phyloP scores from a whole-genome alignment of 2,329 filamentous ascomycete species.

The Sporothrix humicola region DNA sequence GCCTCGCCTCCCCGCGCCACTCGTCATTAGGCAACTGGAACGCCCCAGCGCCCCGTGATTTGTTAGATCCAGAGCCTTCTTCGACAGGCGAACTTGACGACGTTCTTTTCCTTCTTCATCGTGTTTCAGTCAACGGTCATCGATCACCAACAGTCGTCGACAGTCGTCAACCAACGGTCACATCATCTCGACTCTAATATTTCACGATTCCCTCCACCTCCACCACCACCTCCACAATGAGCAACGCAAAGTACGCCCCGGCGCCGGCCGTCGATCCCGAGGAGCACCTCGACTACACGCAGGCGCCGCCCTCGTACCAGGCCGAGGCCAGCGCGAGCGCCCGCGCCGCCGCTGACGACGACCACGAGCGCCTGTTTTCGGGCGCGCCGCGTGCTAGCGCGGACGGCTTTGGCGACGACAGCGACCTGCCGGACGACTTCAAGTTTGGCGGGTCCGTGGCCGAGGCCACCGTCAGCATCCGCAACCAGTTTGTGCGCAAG shows the following conservation, averaged over 20 bases:
- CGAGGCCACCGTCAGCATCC: slow-evolving; percentile 92
- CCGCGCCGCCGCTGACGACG: slow-evolving; percentile 59
- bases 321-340: slow-evolving; percentile 55
- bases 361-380: slow-evolving; percentile 63
- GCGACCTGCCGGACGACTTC: slow-evolving; percentile 93
- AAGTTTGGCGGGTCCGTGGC: slow-evolving; percentile 96
- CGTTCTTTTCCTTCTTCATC: neutral
- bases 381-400: slow-evolving; percentile 77
- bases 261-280: slow-evolving; percentile 88
- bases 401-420: slow-evolving; percentile 60
- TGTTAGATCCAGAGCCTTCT: slow-evolving; percentile 20
- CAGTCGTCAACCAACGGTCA: neutral
- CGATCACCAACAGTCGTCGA: neutral
- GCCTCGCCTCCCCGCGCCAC: slow-evolving; percentile 31
- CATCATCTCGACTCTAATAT: too few species aligned
- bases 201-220: too few species aligned
- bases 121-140: neutral
- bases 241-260: slow-evolving; percentile 79
- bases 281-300: slow-evolving; percentile 67
- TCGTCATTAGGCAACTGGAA: slow-evolving; percentile 31
- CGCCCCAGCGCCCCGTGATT: slow-evolving; percentile 15
- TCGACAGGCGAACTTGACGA: slow-evolving; percentile 12
- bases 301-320: slow-evolving; percentile 83
- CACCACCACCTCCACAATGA: slow-evolving; percentile 38
- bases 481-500: slow-evolving; percentile 96